A percentile compares a stretch with the other conserved stretches of the same genome.
These are phyloP conservation scores for Saturnispora quitensis DNA, from an alignment of 805 yeast genomes.

Conservation along the genomic window DNA sequence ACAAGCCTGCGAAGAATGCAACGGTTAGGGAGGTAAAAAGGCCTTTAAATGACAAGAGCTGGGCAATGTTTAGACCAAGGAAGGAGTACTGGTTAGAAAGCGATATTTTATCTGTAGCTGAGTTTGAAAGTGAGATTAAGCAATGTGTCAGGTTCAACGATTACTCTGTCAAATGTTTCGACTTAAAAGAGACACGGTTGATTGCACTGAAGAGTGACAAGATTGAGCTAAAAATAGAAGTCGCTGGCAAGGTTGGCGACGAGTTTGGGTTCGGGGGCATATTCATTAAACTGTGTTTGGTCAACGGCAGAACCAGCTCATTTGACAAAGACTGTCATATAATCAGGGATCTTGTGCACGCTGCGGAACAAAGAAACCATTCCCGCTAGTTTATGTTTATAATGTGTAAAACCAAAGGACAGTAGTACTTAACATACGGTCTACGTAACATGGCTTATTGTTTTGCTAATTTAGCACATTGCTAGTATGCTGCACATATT, in stretches of 20 bases:
- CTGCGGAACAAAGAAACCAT: neutral
- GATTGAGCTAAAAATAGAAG: constrained; percentile 14
- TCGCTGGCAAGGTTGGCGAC: constrained; percentile 22
- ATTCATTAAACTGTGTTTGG: constrained; percentile 18
- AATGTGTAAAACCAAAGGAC: neutral
- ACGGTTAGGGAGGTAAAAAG: too few species aligned
- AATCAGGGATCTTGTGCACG: neutral
- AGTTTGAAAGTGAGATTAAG: constrained; percentile 2
- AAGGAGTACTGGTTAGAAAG: constrained; percentile 12
- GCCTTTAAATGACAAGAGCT: neutral
- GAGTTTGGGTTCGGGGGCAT: constrained; percentile 29
- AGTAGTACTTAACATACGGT: too few species aligned
- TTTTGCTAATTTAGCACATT: too few species aligned
- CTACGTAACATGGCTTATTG: too few species aligned
- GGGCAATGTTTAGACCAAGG: neutral
- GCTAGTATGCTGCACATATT: too few species aligned
- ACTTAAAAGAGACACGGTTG: neutral
- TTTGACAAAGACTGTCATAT: constrained; percentile 16
- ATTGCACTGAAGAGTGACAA: constrained; percentile 10
- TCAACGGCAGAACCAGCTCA: constrained; percentile 16
- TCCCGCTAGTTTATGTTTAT: neutral
- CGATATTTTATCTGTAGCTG: constrained; percentile 7
- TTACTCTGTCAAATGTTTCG: neutral
- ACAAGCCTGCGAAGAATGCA: neutral
- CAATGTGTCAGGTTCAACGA: neutral